These are phyloP conservation scores for Ganoderma boninense DNA, from an alignment of 1,284 basidiomycete genomes.

Conservation along the genomic window DNA sequence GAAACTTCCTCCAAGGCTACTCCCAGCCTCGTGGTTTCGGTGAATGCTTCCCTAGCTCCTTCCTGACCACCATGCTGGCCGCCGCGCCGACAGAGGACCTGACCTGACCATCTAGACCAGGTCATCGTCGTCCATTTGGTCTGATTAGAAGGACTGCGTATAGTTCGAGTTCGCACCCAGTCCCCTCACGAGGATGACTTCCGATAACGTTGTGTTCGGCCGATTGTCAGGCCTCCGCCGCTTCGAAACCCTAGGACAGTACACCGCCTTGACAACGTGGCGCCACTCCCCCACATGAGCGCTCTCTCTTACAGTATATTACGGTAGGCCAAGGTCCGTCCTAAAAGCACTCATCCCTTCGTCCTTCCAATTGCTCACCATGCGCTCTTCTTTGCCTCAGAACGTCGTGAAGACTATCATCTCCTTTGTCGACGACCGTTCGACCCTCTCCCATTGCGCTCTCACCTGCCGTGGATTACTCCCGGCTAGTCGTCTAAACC, in stretches of 20 bases:
- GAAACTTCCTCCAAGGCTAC: not conserved
- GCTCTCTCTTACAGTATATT: constrained; percentile 5
- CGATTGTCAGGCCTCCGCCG: not conserved
- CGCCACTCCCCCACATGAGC: constrained; percentile 3
- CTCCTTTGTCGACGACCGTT: constrained; percentile 19
- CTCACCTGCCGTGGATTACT: constrained; percentile 26
- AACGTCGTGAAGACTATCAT: constrained; percentile 21
- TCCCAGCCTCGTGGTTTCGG: not conserved
- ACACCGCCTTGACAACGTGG: constrained; percentile 20
- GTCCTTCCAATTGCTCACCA: not conserved
- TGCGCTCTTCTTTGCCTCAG: constrained; percentile 8
- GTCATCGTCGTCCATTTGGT: not conserved
- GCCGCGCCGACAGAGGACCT: not conserved
- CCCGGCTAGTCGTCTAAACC: constrained; percentile 26
- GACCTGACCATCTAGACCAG: not conserved
- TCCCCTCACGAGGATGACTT: not conserved
- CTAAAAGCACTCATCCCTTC: not conserved
- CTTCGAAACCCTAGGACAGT: constrained; percentile 25
- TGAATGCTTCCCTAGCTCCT: not conserved
- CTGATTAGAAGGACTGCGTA: constrained; percentile 6
- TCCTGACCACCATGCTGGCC: constrained; percentile 8
- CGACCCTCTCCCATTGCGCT: constrained; percentile 27
- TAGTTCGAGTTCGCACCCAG: not conserved
- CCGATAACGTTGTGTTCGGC: constrained; percentile 1
- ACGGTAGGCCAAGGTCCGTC: constrained; percentile 1